Base-by-base conservation (phyloP, 2,329 filamentous ascomycete species). In the Diaporthe eres region DNA sequence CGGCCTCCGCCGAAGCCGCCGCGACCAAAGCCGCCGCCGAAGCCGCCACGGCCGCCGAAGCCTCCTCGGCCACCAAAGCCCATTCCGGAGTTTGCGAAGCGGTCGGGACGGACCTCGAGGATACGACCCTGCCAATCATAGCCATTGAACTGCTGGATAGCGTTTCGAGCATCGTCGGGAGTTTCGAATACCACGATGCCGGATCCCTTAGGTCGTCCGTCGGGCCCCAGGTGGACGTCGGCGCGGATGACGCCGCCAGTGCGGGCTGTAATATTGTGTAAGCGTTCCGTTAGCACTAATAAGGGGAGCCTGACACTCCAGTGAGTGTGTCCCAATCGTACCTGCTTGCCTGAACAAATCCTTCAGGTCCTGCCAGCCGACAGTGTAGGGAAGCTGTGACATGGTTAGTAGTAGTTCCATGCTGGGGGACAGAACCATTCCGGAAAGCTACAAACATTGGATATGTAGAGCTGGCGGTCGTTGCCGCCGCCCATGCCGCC, bases 281-380 rank as follows among this genome's bases (percentile, higher is more conserved):
- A 31, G 28, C 9, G 10, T 58, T 57, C 44, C 34, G n/a, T 37
- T n/a, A 2, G 17, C n/a, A 8, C 25, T 15, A 34, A 28, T 34
- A 19, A 42, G 28, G n/a, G 12, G 3, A 44, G 51, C 65, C 71
- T 17, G 60, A 77, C 65, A 51, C 44, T 53, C 22, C 13, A 17
- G 6, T 28, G 19, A 34, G 76, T 74, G 72, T 71, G 53, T 58
- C 37, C 63, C n/a, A 74, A 70, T 89, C 95, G 90, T 90, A 98
- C 96, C 95, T 87, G 97, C 96, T 90, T 98, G 96, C 83, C 97
- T 94, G 90, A 99, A 99, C 80, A 99, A 90, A 85, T 99, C 97
- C 88, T 99, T 99, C 80, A 99, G 88, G 85, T 99, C 97, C 87
- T 99, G 97, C 97, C 97, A 99, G 84, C 97, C 97, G 81, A 98